A percentile compares a stretch with the other conserved stretches of the same genome.
These are phyloP conservation scores for Mortierella sp. DNA, from an alignment of 371 early-diverging fungal genomes.

Conservation along the genomic window DNA sequence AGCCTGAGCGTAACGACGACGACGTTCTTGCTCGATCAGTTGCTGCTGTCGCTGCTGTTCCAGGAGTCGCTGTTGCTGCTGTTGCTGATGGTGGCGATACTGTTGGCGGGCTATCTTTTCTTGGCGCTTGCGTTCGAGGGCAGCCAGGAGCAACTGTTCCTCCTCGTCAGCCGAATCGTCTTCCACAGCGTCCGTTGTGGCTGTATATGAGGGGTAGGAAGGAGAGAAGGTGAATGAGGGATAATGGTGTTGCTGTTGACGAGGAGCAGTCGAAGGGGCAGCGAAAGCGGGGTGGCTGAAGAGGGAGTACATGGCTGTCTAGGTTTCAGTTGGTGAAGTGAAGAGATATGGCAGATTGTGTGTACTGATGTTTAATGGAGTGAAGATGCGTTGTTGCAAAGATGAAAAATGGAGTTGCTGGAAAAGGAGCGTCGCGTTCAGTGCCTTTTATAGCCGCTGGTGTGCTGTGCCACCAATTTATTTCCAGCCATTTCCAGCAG, in stretches of 20 bases:
- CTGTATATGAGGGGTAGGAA: not conserved
- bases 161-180: conserved; percentile 40
- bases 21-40: conserved; percentile 38
- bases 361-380: no score
- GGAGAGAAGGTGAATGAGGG: conserved; percentile 1
- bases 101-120: conserved; percentile 37
- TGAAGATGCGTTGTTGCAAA: not conserved
- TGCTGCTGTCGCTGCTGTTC: conserved; percentile 24
- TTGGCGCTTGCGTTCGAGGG: conserved; percentile 46
- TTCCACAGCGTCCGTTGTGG: not conserved
- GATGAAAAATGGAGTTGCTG: not conserved
- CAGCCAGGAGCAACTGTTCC: conserved; percentile 41
- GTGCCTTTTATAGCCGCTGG: not conserved
- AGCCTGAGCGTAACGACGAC: conserved; percentile 20
- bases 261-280: conserved; percentile 1
- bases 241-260: conserved; percentile 2
- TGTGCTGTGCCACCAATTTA: not conserved
- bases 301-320: conserved; percentile 29
- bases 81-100: conserved; percentile 24
- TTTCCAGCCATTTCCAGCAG: conserved; percentile 8
- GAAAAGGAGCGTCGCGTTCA: no score
- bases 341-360: not conserved
- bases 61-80: conserved; percentile 1
- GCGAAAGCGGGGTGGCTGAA: conserved; percentile 21
- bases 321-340: not conserved